Conservation (phyloP, 441 rosid species). For the Adansonia rubrostipa region DNA sequence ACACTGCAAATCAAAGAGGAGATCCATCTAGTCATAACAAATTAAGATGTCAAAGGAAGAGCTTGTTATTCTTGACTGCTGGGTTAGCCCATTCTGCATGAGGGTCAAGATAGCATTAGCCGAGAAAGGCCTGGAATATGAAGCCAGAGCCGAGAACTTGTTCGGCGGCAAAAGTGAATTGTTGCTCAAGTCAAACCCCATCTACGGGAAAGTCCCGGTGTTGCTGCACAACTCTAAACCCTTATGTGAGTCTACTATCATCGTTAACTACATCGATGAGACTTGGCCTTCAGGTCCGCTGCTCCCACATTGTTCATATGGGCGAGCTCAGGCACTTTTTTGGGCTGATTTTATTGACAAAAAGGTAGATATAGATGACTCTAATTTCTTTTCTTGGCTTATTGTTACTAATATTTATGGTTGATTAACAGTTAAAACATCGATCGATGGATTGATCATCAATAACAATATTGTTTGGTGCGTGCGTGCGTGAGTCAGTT, state of each 20-base stretch:
- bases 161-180: slow-evolving; percentile 57
- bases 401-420: no score
- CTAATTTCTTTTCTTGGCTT: not conserved
- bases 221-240: slow-evolving; percentile 52
- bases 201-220: slow-evolving; percentile 58
- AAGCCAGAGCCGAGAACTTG: slow-evolving; percentile 46
- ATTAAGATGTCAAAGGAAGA: slow-evolving; percentile 26
- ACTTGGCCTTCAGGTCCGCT: slow-evolving; percentile 54
- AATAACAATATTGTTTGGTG: slow-evolving; percentile 29
- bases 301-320: slow-evolving; percentile 52
- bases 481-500: not conserved
- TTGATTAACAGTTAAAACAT: no score
- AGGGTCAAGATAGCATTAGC: slow-evolving; percentile 50
- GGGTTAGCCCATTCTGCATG: slow-evolving; percentile 56
- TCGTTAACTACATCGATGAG: slow-evolving; percentile 54
- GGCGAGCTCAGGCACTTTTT: slow-evolving; percentile 52
- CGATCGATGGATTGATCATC: no score
- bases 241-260: slow-evolving; percentile 51
- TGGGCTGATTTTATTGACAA: slow-evolving; percentile 66
- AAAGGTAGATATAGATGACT: slow-evolving; percentile 36
- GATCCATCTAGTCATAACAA: no score
- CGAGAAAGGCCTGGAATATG: slow-evolving; percentile 50
- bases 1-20: not conserved
- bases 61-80: slow-evolving; percentile 43
- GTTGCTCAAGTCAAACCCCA: slow-evolving; percentile 57